These are phyloP conservation scores for Entomophthora muscae DNA, from an alignment of 371 early-diverging fungal genomes.

Conservation along the genomic window DNA sequence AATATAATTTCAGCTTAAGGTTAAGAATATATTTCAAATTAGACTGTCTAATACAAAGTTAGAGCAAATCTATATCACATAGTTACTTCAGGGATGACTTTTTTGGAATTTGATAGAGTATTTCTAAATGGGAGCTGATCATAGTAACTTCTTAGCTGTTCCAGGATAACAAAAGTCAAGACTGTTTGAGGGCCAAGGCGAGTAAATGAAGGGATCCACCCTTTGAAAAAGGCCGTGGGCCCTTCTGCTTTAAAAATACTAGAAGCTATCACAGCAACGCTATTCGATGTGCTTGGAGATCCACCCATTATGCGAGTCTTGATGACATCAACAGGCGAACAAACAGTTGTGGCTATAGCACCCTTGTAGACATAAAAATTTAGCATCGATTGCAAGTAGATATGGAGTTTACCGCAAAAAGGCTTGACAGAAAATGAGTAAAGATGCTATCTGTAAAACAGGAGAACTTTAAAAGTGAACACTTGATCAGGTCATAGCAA, in stretches of 20 bases:
- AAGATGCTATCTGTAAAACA: conserved; percentile 38
- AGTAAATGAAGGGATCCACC: conserved; percentile 68
- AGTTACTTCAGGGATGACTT: too few species aligned
- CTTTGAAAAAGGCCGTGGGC: conserved; percentile 55
- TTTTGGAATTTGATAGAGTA: too few species aligned
- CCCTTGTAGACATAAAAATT: conserved; percentile 24
- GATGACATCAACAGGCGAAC: conserved; percentile 72
- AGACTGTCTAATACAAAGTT: too few species aligned
- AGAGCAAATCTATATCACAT: too few species aligned
- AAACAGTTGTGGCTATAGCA: conserved; percentile 71
- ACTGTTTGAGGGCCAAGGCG: conserved; percentile 76
- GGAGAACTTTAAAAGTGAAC: conserved; percentile 29
- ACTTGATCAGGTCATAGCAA: conserved; percentile 53
- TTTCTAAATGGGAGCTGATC: too few species aligned
- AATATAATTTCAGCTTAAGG: too few species aligned
- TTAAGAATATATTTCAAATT: too few species aligned
- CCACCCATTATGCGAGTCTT: conserved; percentile 89
- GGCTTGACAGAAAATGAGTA: conserved; percentile 56
- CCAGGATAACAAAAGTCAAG: conserved; percentile 66
- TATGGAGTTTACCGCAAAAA: conserved; percentile 38
- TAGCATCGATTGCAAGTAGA: background rate
- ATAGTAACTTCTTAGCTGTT: conserved; percentile 32
- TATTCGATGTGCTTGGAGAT: too few species aligned
- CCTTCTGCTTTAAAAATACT: conserved; percentile 34
- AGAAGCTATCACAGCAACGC: background rate